A percentile compares a stretch with the other conserved stretches of the same genome.
These are phyloP conservation scores for Ascosphaera acerosa DNA, from an alignment of 2,329 filamentous ascomycete genomes.

Conservation along the genomic window DNA sequence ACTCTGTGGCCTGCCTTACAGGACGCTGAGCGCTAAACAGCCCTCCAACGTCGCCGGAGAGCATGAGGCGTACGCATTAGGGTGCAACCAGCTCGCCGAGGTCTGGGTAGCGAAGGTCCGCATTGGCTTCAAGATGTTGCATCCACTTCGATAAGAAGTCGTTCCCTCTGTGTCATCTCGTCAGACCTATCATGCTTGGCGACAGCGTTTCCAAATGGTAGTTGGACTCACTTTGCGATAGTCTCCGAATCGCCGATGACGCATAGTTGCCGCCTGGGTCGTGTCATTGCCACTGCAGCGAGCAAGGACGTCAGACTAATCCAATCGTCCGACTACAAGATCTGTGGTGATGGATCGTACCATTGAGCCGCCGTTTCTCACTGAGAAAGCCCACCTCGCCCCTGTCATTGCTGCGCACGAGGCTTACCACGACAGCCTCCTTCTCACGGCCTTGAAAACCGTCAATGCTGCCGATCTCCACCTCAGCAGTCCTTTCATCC, in stretches of 20 bases:
- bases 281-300: slow-evolving; percentile 69
- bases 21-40: no score
- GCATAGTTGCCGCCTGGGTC: slow-evolving; percentile 70
- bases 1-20: no score
- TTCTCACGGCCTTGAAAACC: slow-evolving; percentile 96
- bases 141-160: slow-evolving; percentile 78
- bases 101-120: slow-evolving; percentile 75
- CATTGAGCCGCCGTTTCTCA: slow-evolving; percentile 79
- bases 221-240: slow-evolving; percentile 46
- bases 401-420: slow-evolving; percentile 76
- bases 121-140: slow-evolving; percentile 66
- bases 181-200: no score
- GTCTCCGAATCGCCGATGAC: slow-evolving; percentile 90
- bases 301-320: no score
- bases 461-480: slow-evolving; percentile 91
- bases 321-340: background rate
- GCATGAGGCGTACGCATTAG: no score
- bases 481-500: slow-evolving; percentile 43
- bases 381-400: slow-evolving; percentile 80
- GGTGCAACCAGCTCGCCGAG: slow-evolving; percentile 14
- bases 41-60: no score
- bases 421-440: slow-evolving; percentile 73
- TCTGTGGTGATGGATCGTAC: slow-evolving; percentile 25
- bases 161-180: slow-evolving; percentile 50
- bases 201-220: no score